These are phyloP conservation scores for Cynanchum wilfordii DNA, from an alignment of 257 asterid genomes.

Conservation along the genomic window DNA sequence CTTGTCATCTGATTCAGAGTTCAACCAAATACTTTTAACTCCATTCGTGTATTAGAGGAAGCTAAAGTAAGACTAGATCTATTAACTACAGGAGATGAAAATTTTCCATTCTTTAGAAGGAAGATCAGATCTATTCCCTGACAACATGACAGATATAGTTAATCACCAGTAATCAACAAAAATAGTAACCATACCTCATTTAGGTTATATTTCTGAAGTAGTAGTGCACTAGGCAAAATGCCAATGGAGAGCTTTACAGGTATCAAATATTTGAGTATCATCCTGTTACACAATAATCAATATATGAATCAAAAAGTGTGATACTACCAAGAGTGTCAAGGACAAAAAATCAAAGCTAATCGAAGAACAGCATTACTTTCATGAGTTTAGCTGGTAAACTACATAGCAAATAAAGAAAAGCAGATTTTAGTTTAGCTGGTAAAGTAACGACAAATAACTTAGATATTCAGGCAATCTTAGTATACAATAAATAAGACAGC, in stretches of 20 bases:
- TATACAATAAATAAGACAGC: neutral
- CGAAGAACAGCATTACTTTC: neutral
- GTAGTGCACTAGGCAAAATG: conserved; percentile 51
- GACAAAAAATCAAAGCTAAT: neutral
- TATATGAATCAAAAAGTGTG: neutral
- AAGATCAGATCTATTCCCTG: neutral
- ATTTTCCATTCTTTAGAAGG: neutral
- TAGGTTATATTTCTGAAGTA: conserved; percentile 70
- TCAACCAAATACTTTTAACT: neutral
- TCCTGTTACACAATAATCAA: conserved; percentile 41
- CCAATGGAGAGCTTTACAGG: conserved; percentile 95
- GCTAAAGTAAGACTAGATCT: too few relatives aligned
- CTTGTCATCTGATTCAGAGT: neutral
- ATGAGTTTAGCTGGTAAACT: neutral
- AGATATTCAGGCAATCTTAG: neutral
- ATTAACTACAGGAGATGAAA: neutral
- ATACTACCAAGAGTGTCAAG: neutral
- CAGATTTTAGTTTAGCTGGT: neutral
- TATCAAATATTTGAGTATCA: conserved; percentile 85
- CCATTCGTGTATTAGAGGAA: neutral
- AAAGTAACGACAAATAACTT: neutral
- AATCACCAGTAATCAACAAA: neutral
- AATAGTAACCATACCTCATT: conserved; percentile 51
- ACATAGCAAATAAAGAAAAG: neutral
- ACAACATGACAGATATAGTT: neutral